Base-by-base conservation (phyloP, 2,329 filamentous ascomycete species). In the Claviceps arundinis region DNA sequence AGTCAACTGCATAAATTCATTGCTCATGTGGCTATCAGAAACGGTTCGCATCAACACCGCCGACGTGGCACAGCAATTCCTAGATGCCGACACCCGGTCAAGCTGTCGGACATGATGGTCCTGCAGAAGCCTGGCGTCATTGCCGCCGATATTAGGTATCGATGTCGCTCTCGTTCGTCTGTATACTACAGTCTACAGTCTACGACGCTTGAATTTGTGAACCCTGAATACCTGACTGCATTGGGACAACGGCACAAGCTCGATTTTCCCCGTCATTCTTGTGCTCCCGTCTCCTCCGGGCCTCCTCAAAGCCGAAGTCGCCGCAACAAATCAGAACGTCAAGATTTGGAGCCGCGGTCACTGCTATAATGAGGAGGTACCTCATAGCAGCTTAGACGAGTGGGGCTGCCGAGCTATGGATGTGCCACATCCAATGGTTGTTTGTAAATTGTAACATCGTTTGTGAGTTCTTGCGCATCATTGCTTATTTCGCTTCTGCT, bases 61-160 rank as follows among this genome's bases (percentile, higher is more conserved):
- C 6, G 56, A 59, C 11, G 58, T 62, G 17, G 53, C 64, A 8
- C 66, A 69, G 52, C 67, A 67, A 5, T 69, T 70, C 43, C 56
- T 70, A 7, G 62, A 70, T 41, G 64, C 64, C 9, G 56, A 58
- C 19, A 56, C 55, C 4, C 40, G 63, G 13, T 53, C 59, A 13
- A 51, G 56, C 17, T 58, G 56, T 57, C 52, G 55, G 13, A 14
- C 48, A 37, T 45, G 19, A 50, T 38, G 26, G 26, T 30, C 26
- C 26, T 30, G 26, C 38, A 22, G 13, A 22, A 22, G 17, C 26
- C 14, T 14, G 34, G 37, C 22, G 24, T 30, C 1, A 45, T 17
- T 30, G 26, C 8, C 26, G 26, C 26, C 26, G 26, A 30, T 30
- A 9, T 30, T 30, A 3, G 26, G 26, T 8, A 30, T 30, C 26